Conservation (phyloP, 139 green algal species). For the Chlorella sp. region DNA sequence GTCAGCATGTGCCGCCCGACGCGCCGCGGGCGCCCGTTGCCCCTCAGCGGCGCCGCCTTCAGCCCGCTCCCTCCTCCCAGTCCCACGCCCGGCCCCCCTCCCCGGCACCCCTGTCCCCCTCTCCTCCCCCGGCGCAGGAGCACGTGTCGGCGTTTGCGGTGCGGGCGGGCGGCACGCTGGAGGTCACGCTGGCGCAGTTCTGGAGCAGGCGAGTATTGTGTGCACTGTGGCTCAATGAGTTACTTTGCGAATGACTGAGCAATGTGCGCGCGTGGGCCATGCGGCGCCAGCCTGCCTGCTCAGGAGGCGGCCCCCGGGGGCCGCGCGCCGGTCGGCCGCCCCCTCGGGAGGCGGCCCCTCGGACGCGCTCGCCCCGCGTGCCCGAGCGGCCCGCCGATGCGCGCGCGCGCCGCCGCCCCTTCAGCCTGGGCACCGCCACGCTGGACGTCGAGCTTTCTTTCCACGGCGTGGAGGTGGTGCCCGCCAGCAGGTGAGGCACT, state of each 20-base stretch:
- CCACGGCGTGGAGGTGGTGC: conserved; percentile 61
- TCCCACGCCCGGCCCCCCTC: too few relatives aligned
- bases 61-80: too few relatives aligned
- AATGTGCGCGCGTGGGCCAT: too few relatives aligned
- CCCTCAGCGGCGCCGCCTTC: too few relatives aligned
- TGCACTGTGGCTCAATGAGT: too few relatives aligned
- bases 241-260: too few relatives aligned
- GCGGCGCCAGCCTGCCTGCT: not conserved
- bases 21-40: too few relatives aligned
- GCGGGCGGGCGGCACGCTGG: conserved; percentile 61
- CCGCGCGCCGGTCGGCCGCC: not conserved
- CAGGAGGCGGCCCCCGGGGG: too few relatives aligned
- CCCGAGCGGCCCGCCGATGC: too few relatives aligned
- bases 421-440: conserved; percentile 28
- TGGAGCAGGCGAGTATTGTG: conserved; percentile 62
- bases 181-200: conserved; percentile 85
- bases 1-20: not conserved
- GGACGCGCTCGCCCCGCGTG: too few relatives aligned
- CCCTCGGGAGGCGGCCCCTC: not conserved
- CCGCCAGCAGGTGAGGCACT: not conserved
- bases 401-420: too few relatives aligned
- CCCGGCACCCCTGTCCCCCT: too few relatives aligned
- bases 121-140: not conserved
- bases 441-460: conserved; percentile 74
- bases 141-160: conserved; percentile 41